Conservation (phyloP, 1,139 yeast species). For the Geotrichum phurueaensis region DNA sequence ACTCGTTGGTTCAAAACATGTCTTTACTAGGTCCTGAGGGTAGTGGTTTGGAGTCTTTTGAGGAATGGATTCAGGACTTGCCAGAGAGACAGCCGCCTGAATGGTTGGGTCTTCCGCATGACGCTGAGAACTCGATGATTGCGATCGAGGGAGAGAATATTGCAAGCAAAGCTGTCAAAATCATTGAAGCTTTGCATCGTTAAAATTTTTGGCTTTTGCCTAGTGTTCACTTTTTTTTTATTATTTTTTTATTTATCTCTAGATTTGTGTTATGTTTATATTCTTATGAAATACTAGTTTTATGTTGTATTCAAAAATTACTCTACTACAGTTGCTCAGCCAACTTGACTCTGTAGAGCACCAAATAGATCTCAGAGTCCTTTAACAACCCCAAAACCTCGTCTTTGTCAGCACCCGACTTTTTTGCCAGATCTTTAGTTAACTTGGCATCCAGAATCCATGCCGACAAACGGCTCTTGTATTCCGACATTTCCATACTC, state of each 20-base stretch:
- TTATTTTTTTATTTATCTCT: conserved; percentile 1
- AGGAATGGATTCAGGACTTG: conserved; percentile 47
- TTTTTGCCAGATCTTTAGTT: neutral
- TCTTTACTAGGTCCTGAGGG: conserved; percentile 48
- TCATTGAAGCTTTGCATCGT: conserved; percentile 1
- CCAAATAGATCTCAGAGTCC: conserved; percentile 21
- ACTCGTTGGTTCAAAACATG: conserved; percentile 34
- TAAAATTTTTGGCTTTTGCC: neutral
- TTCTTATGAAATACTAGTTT: neutral
- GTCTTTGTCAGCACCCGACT: conserved; percentile 26
- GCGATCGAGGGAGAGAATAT: conserved; percentile 23
- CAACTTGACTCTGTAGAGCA: conserved; percentile 17
- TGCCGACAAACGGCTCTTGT: conserved; percentile 1
- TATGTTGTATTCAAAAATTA: neutral
- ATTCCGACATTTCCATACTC: neutral
- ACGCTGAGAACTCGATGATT: conserved; percentile 39
- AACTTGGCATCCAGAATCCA: conserved; percentile 19
- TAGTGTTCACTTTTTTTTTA: neutral
- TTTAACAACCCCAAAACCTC: conserved; percentile 39
- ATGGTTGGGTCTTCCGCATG: conserved; percentile 56
- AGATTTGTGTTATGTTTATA: conserved; percentile 1
- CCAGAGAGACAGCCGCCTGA: conserved; percentile 56
- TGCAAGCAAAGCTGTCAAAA: conserved; percentile 10
- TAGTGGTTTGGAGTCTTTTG: conserved; percentile 36
- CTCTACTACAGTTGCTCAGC: conserved; percentile 8